Base-by-base conservation (phyloP, 352 stramenopile species). In the Phytophthora palmivora region DNA sequence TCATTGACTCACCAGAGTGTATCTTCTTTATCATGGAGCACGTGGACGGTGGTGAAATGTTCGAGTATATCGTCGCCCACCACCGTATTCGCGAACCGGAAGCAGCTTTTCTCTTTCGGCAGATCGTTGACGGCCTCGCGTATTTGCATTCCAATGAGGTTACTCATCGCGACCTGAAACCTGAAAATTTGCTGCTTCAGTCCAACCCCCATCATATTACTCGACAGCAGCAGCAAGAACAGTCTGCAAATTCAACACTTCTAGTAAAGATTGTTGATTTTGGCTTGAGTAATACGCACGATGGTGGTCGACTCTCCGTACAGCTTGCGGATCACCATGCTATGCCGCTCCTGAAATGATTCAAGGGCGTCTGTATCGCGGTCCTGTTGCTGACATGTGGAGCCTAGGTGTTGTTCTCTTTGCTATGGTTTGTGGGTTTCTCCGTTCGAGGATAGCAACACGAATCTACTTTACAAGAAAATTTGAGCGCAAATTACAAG, bases 1-100 rank as follows among this genome's bases (percentile, higher is more conserved):
- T 70, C 67, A 90, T 70, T 84, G 91, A 93, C 21, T 91, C 89
- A n/a, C 66, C 72, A 15, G 68, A 82, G 16, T 21, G 51, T 32
- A 98, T 98, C 43, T 97, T 96, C 47, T 67, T 98, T 4, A 95
- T 98, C 58, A 97, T 97, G 89, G 94, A 98, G 58, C 88, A 92
- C 71, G 74, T 91, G 18, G 91, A 97, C 55, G 88, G 87, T 12
- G 90, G 88, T 32, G 91, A 98, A 59, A 90, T 98, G 74, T 98
- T 98, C 62, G 89, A 98, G 70, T 97, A 97, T 67, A 98, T 98
- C 55, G 93, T 98, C 22, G 65, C 84, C 6, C 83, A 96, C 49
- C 81, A 95, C 37, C 82, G 86, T 6, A 83, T 98, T 30, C 73
- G 85, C 14, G 94, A 98, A 51, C 44, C 71, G 11, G 66, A 74